A percentile compares a stretch with the other conserved stretches of the same genome.
Conservation (phyloP, 139 green algal species). For the Closterium sp. region DNA sequence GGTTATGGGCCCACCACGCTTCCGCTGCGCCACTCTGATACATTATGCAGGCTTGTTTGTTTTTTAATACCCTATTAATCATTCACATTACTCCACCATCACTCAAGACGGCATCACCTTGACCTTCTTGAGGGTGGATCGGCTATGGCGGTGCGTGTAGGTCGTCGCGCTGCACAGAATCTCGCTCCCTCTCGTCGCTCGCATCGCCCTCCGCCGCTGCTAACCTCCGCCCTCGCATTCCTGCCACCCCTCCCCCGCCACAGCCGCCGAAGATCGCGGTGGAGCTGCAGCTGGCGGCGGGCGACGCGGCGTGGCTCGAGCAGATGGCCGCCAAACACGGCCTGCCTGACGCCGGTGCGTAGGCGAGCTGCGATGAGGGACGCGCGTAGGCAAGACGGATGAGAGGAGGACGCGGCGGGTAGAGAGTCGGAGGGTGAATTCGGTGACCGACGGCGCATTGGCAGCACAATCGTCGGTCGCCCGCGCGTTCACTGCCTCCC, state of each 20-base stretch:
- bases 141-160: background rate
- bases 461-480: background rate
- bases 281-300: background rate
- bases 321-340: background rate
- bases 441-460: background rate
- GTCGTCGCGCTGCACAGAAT: background rate
- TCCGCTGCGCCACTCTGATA: slow-evolving; percentile 15
- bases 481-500: background rate
- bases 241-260: background rate
- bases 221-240: background rate
- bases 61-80: no score
- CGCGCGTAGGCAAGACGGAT: background rate
- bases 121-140: no score
- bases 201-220: background rate
- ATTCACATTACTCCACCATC: no score
- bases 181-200: background rate
- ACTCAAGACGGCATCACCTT: no score
- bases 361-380: background rate
- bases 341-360: background rate
- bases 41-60: no score
- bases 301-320: background rate
- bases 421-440: background rate
- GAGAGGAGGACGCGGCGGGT: background rate
- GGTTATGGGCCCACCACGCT: slow-evolving; percentile 15
- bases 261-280: background rate